These are phyloP conservation scores for Anastatica hierochuntica DNA, from an alignment of 345 rosid genomes.

Conservation along the genomic window DNA sequence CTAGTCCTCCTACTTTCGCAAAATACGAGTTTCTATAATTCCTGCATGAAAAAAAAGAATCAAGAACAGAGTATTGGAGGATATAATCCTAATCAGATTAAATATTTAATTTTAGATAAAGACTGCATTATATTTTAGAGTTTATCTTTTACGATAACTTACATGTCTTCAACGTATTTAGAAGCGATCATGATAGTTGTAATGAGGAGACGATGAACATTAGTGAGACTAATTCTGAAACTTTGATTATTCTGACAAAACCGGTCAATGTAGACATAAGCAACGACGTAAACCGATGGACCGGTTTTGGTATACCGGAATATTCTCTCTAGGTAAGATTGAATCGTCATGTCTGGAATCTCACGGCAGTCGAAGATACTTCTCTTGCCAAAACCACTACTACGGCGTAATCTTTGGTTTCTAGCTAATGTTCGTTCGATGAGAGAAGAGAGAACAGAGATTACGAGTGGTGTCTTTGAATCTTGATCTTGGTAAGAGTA, in stretches of 20 bases:
- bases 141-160: too few relatives aligned
- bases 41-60: conserved; percentile 29
- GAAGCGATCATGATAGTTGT: conserved; percentile 89
- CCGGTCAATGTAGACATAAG: conserved; percentile 81
- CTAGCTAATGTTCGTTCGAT: conserved; percentile 69
- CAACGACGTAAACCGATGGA: conserved; percentile 81
- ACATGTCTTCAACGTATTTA: conserved; percentile 87
- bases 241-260: conserved; percentile 68
- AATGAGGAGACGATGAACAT: conserved; percentile 72
- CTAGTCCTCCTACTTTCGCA: conserved; percentile 77
- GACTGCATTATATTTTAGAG: too few relatives aligned
- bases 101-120: too few relatives aligned
- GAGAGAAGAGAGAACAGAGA: conserved; percentile 75
- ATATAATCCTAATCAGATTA: too few relatives aligned
- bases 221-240: conserved; percentile 52
- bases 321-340: conserved; percentile 73
- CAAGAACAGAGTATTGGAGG: too few relatives aligned
- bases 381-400: conserved; percentile 29
- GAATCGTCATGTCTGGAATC: conserved; percentile 75
- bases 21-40: conserved; percentile 72
- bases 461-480: conserved; percentile 57
- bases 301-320: conserved; percentile 75
- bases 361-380: conserved; percentile 61
- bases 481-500: conserved; percentile 57
- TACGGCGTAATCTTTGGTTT: conserved; percentile 50